Base-by-base conservation (phyloP, 164 flowering plant species). In the Magnolia officinalis region DNA sequence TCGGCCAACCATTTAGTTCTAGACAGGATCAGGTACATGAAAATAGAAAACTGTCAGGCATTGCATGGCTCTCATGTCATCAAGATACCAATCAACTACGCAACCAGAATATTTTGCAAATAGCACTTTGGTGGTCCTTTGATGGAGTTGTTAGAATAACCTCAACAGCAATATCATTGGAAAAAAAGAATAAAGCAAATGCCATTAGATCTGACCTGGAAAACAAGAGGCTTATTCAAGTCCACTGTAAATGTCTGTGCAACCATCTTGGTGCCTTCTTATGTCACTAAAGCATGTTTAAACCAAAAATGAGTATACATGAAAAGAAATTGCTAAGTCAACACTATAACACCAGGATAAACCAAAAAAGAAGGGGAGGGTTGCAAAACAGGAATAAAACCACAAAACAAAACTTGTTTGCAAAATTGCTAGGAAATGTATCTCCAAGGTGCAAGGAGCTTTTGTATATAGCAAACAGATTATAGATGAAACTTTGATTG, bases 161-260 rank as follows among this genome's bases (percentile, higher is more conserved):
- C 31, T 4, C 13, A 6, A 26, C 24, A 9, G n/a, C 21, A 4
- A 78, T 21, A 6, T n/a, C 45, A 31, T n/a, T 18, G 2, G 31
- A 67, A n/a, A 45, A n/a, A 45, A 59, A 45, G 50, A 24, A 18
- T 37, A 66, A 67, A 74, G 59, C 52, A 67, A 61, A 93, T 23
- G 24, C 24, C 24, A 23, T 23, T 23, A 23, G 24, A 23, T 23
- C 24, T 23, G 0, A 1, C 99, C 98, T 95, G 98, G 82, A 88
- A 92, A 67, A 95, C 99, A 63, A 95, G 94, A 51, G 99, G 91
- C 79, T 93, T 91, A 80, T 92, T 80, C 82, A 95, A 80, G 85
- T 95, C 98, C 63, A 95, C 98, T 1, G 85, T 89, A 82, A 89
- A 95, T 6, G 76, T 86, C 76, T 86, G 86, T 10, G 84, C 97